These are phyloP conservation scores for Aspergillus piperis DNA, from an alignment of 2,329 filamentous ascomycete species.

Conservation along the genomic window DNA sequence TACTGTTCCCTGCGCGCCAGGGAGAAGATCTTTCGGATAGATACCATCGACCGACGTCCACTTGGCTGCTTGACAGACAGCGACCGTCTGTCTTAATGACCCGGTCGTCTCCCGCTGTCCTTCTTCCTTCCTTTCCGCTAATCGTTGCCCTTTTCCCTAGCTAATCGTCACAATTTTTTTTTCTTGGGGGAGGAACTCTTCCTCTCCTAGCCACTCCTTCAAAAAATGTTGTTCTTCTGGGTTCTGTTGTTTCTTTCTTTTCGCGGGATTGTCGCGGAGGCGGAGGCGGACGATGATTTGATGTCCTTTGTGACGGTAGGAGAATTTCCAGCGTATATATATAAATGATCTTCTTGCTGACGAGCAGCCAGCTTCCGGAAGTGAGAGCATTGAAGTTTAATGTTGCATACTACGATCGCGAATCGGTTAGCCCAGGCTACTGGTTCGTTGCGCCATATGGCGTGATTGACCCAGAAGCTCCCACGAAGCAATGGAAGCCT, in stretches of 20 bases:
- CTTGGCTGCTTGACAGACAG: slow-evolving; percentile 5
- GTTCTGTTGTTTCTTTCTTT: slow-evolving; percentile 27
- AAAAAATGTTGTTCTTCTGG: slow-evolving; percentile 29
- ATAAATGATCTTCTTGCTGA: slow-evolving; percentile 1
- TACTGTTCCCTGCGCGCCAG: background rate
- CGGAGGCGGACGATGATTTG: slow-evolving; percentile 33
- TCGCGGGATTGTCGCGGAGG: slow-evolving; percentile 24
- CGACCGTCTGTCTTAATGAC: slow-evolving; percentile 12
- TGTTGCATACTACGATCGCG: slow-evolving; percentile 30
- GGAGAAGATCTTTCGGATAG: slow-evolving; percentile 1
- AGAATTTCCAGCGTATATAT: background rate
- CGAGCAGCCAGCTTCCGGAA: slow-evolving; percentile 25
- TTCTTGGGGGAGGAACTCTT: slow-evolving; percentile 19
- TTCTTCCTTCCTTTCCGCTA: background rate
- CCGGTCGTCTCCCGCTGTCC: background rate
- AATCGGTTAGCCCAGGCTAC: slow-evolving; percentile 45
- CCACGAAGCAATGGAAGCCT: slow-evolving; percentile 37
- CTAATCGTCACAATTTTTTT: slow-evolving; percentile 2
- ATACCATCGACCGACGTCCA: slow-evolving; percentile 1
- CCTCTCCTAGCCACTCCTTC: slow-evolving; percentile 32
- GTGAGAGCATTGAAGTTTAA: slow-evolving; percentile 30
- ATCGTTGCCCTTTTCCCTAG: slow-evolving; percentile 6
- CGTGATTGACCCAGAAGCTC: slow-evolving; percentile 24
- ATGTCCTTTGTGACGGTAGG: slow-evolving; percentile 39
- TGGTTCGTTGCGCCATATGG: slow-evolving; percentile 52